phyloP scores from a whole-genome alignment of 768 basidiomycete genomes.

The Pleurotus pulmonarius region DNA sequence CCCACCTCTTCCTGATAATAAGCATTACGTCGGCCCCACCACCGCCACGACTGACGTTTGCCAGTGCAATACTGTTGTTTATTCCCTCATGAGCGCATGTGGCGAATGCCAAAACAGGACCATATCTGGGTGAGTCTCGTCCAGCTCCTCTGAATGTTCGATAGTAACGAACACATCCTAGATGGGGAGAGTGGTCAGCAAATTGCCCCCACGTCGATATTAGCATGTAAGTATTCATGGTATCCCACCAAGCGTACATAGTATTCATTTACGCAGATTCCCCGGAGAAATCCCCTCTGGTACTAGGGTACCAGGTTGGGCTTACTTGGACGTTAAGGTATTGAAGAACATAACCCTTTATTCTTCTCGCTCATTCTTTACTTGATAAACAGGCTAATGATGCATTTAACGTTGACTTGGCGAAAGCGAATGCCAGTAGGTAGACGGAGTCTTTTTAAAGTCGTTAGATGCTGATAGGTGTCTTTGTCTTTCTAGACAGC shows the following conservation, averaged over 20 bases:
- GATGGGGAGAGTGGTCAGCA: slow-evolving; percentile 17
- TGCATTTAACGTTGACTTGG: neutral
- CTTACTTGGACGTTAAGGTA: slow-evolving; percentile 19
- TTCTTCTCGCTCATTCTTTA: neutral
- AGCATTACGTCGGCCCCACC: slow-evolving; percentile 23
- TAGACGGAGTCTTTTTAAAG: neutral
- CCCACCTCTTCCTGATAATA: slow-evolving; percentile 16
- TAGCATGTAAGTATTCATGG: slow-evolving; percentile 6
- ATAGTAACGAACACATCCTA: neutral
- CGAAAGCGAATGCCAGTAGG: slow-evolving; percentile 7
- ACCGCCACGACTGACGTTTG: slow-evolving; percentile 25
- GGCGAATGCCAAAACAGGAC: slow-evolving; percentile 35
- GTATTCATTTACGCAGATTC: slow-evolving; percentile 10
- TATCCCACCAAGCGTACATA: neutral
- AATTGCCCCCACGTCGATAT: slow-evolving; percentile 16
- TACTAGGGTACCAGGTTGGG: slow-evolving; percentile 23
- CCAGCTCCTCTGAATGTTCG: neutral
- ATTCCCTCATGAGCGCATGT: slow-evolving; percentile 39
- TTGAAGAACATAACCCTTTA: neutral
- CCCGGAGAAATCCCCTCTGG: slow-evolving; percentile 18
- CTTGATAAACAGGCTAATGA: neutral
- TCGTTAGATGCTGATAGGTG: neutral
- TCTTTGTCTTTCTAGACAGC: neutral
- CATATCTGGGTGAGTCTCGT: slow-evolving; percentile 23
- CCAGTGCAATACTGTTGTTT: slow-evolving; percentile 41